A percentile compares a stretch with the other conserved stretches of the same genome.
phyloP scores from a whole-genome alignment of 176 grass and related monocot species.

The Hordeum vulgare region MorexV3_pseudomolecules_assembly NC_058520.1:24857638-24858137 shows the following conservation, averaged over 20 bases:
- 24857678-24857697: no score
- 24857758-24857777: no score
- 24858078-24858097: constrained; percentile 8
- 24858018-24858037: constrained; percentile 18
- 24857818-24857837: no score
- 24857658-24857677: no score
- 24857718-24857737: no score
- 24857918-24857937: constrained; percentile 13
- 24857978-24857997: not conserved
- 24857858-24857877: not conserved
- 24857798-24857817: no score
- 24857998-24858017: not conserved
- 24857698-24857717: no score
- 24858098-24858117: not conserved
- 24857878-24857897: constrained; percentile 12
- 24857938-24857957: not conserved
- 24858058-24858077: not conserved
- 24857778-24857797: no score
- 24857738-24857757: no score
- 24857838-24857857: not conserved
- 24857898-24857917: constrained; percentile 11
- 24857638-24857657: no score
- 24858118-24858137: not conserved
- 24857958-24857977: not conserved
- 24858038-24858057: not conserved